phyloP scores from a whole-genome alignment of 225 moss, liverwort and hornwort genomes.

The Sphagnum tenellum region DNA sequence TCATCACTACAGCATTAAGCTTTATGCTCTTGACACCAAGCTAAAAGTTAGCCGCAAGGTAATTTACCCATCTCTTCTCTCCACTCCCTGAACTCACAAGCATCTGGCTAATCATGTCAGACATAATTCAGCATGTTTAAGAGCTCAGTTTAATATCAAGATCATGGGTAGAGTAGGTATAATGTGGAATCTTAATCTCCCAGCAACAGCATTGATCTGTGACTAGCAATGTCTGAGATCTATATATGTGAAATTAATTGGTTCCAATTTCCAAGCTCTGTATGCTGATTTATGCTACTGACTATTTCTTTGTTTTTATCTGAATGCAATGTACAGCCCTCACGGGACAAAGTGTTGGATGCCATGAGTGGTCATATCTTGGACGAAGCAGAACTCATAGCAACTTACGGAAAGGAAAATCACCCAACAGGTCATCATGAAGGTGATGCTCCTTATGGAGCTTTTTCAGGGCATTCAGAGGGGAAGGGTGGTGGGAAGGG shows the following conservation, averaged over 20 bases:
- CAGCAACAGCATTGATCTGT: background rate
- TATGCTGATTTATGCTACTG: too few species aligned
- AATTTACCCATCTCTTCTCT: too few species aligned
- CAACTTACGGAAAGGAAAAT: constrained; percentile 15
- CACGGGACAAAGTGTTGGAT: constrained; percentile 43
- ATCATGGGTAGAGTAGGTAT: background rate
- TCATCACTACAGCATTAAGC: constrained; percentile 41
- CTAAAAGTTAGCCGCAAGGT: constrained; percentile 70
- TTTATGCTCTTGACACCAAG: constrained; percentile 65
- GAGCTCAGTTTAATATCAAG: too few species aligned
- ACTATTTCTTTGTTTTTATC: too few species aligned
- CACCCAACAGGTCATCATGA: constrained; percentile 1
- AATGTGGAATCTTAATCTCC: background rate
- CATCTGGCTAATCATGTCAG: too few species aligned
- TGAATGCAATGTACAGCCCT: constrained; percentile 21
- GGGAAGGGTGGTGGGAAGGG: too few species aligned
- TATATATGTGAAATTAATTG: background rate
- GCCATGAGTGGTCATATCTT: constrained; percentile 63
- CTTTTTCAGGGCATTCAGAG: too few species aligned
- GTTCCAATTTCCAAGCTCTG: too few species aligned
- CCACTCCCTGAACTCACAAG: too few species aligned
- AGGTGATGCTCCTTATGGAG: too few species aligned
- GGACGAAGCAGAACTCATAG: constrained; percentile 38
- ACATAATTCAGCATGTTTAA: too few species aligned
- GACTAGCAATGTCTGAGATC: background rate